These are phyloP conservation scores for Suillus subalutaceus DNA, from an alignment of 768 basidiomycete species.

Conservation along the genomic window DNA sequence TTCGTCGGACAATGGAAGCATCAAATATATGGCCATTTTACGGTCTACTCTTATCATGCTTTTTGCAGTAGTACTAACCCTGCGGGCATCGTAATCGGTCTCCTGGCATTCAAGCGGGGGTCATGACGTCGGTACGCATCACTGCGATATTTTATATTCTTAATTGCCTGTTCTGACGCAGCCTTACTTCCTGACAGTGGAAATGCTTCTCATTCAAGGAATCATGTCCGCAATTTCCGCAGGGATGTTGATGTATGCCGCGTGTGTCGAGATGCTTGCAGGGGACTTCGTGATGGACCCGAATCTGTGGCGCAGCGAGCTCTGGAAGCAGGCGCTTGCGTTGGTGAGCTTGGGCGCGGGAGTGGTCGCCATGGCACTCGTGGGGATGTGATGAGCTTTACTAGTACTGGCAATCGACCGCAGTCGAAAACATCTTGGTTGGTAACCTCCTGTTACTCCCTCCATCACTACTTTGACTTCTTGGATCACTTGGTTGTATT, in stretches of 20 bases:
- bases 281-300: slow-evolving; percentile 82
- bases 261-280: slow-evolving; percentile 86
- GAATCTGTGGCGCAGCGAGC: slow-evolving; percentile 43
- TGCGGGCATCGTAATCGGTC: slow-evolving; percentile 62
- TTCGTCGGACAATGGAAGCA: slow-evolving; percentile 30
- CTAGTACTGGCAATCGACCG: neutral
- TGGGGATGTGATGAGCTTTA: slow-evolving; percentile 36
- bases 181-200: slow-evolving; percentile 32
- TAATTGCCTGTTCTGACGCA: too few species aligned
- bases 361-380: slow-evolving; percentile 62
- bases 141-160: neutral
- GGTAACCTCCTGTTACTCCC: neutral
- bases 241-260: slow-evolving; percentile 82
- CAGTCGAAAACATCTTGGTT: neutral
- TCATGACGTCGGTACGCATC: slow-evolving; percentile 30
- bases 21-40: slow-evolving; percentile 36
- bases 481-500: neutral
- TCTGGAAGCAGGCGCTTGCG: slow-evolving; percentile 52
- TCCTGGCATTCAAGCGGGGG: slow-evolving; percentile 46
- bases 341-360: slow-evolving; percentile 64
- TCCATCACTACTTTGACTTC: neutral
- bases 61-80: slow-evolving; percentile 71
- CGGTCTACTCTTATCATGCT: slow-evolving; percentile 58
- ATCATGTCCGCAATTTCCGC: slow-evolving; percentile 82
- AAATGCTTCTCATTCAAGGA: slow-evolving; percentile 64